Conservation (phyloP, 257 asterid species). For the Solanum ossicruentum region DNA sequence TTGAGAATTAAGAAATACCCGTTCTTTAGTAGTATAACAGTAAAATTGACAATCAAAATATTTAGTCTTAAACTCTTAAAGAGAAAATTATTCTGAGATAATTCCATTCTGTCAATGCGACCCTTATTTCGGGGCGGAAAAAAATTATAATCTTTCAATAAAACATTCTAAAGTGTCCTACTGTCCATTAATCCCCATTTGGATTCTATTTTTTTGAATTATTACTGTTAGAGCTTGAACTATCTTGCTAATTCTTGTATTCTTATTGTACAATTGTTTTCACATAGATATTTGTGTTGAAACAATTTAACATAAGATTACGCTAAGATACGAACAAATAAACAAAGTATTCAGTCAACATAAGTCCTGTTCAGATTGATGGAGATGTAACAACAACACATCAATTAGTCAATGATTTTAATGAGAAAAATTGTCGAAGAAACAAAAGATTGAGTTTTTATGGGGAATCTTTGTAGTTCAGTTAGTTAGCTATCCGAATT, state of each 20-base stretch:
- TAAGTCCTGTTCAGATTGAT: neutral
- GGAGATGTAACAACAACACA: neutral
- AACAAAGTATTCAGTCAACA: neutral
- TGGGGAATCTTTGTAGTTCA: no score
- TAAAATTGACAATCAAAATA: no score
- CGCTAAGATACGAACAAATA: neutral
- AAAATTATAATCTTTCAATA: neutral
- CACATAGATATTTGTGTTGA: neutral
- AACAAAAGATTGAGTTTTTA: neutral
- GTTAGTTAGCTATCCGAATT: no score
- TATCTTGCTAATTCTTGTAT: neutral
- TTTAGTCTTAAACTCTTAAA: neutral
- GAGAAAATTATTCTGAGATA: neutral
- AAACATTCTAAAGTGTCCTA: no score
- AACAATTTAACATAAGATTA: neutral
- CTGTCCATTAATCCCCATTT: neutral
- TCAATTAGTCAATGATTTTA: neutral
- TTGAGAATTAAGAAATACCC: no score
- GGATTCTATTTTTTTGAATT: neutral
- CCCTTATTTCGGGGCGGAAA: neutral
- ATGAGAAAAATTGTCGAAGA: neutral
- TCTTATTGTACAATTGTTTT: neutral
- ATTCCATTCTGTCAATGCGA: neutral
- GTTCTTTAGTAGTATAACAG: no score
- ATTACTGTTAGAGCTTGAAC: neutral